These are phyloP conservation scores for Globisporangium paroecandrum DNA, from an alignment of 352 stramenopile species.

Conservation along the genomic window DNA sequence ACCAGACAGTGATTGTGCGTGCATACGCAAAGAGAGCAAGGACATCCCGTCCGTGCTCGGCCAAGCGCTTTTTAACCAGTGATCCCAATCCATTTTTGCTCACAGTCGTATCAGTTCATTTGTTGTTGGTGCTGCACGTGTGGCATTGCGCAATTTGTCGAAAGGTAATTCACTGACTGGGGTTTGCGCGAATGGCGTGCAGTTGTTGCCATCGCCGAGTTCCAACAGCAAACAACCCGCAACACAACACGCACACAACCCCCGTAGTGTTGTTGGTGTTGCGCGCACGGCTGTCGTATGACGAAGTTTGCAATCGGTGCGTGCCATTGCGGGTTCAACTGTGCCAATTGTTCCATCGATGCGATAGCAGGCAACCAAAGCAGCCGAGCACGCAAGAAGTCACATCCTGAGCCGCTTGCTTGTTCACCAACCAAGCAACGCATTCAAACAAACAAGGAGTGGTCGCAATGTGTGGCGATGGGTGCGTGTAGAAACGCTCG, in stretches of 20 bases:
- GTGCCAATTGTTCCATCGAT: neutral
- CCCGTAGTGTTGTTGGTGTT: no score
- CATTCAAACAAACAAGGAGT: no score
- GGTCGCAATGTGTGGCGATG: neutral
- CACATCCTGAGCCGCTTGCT: no score
- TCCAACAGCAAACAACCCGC: no score
- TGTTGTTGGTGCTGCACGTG: neutral
- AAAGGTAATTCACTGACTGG: no score
- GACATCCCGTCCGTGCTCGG: neutral
- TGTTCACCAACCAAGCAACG: no score
- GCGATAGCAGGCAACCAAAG: neutral
- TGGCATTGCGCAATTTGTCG: no score
- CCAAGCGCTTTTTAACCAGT: neutral
- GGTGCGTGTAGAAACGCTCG: neutral
- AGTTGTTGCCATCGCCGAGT: no score
- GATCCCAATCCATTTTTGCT: neutral
- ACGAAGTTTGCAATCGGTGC: no score
- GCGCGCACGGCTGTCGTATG: no score
- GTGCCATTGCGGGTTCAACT: neutral
- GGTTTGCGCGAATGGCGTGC: no score
- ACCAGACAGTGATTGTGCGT: neutral
- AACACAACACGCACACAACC: no score
- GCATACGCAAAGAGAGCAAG: neutral
- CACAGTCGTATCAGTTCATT: neutral
- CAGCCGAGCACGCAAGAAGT: neutral